Conservation (phyloP, 495 filamentous ascomycete genomes). For the Penicillium daleae region DNA sequence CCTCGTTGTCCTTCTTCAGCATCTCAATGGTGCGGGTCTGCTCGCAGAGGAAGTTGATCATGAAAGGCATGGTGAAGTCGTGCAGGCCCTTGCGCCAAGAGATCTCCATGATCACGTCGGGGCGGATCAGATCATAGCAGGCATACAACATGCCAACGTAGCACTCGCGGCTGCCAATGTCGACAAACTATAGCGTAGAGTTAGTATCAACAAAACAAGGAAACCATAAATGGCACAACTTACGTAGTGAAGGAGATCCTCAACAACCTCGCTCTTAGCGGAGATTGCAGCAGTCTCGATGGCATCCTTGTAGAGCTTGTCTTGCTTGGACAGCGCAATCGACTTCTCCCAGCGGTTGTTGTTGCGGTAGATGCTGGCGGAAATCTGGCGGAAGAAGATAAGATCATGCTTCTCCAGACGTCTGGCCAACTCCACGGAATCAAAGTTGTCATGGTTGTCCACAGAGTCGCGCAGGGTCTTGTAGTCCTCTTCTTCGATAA, state of each 20-base stretch:
- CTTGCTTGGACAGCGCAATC: slow-evolving; percentile 97
- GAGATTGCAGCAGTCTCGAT: slow-evolving; percentile 99
- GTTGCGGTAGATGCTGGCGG: slow-evolving; percentile 98
- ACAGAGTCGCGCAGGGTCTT: slow-evolving; percentile 98
- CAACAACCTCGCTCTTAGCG: slow-evolving; percentile 85
- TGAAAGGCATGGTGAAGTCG: slow-evolving; percentile 99
- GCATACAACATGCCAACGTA: slow-evolving; percentile 99
- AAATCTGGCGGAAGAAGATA: slow-evolving; percentile 99
- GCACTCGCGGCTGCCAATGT: slow-evolving; percentile 98
- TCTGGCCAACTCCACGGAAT: slow-evolving; percentile 91
- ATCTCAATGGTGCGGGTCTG: slow-evolving; percentile 82
- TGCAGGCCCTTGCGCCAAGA: slow-evolving; percentile 95
- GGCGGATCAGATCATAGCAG: slow-evolving; percentile 95
- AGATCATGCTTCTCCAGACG: slow-evolving; percentile 94
- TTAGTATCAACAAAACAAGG: neutral
- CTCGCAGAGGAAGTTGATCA: slow-evolving; percentile 96
- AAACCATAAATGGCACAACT: slow-evolving; percentile 45
- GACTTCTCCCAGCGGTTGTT: slow-evolving; percentile 99
- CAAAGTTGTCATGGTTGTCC: slow-evolving; percentile 98
- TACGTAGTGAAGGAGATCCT: slow-evolving; percentile 95
- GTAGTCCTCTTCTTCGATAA: slow-evolving; percentile 99
- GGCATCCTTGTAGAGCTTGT: slow-evolving; percentile 99
- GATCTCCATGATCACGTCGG: slow-evolving; percentile 90
- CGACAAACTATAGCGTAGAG: slow-evolving; percentile 79
- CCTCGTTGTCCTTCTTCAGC: slow-evolving; percentile 96